These are phyloP conservation scores for Rhodotorula paludigena DNA, from an alignment of 768 basidiomycete genomes.

Conservation along the genomic window DNA sequence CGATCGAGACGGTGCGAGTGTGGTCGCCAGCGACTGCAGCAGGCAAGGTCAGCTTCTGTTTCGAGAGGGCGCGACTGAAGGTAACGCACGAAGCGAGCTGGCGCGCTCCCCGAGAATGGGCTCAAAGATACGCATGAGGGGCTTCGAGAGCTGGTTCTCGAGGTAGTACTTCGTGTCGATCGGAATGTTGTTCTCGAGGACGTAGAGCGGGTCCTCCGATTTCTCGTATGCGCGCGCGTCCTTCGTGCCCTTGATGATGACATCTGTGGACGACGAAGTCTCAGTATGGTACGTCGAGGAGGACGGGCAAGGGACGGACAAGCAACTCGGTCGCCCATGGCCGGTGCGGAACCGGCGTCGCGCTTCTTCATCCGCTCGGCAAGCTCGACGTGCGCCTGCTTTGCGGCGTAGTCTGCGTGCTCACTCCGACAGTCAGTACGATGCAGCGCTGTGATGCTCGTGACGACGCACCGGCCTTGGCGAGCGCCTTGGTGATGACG, in stretches of 20 bases:
- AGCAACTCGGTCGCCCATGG: constrained; percentile 96
- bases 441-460: too few relatives aligned
- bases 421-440: not conserved
- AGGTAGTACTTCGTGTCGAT: constrained; percentile 98
- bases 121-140: constrained; percentile 94
- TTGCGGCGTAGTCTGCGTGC: constrained; percentile 91
- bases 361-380: constrained; percentile 93
- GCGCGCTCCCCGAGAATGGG: constrained; percentile 94
- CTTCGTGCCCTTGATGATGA: constrained; percentile 92
- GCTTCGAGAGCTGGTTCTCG: constrained; percentile 95
- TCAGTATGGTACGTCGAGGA: not conserved
- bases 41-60: not conserved
- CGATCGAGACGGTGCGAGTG: constrained; percentile 89
- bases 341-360: constrained; percentile 94
- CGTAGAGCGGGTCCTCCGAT: constrained; percentile 95
- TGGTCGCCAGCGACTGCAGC: constrained; percentile 85
- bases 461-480: too few relatives aligned
- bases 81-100: constrained; percentile 54
- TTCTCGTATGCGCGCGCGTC: constrained; percentile 98
- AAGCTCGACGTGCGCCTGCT: constrained; percentile 94
- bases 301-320: constrained; percentile 51
- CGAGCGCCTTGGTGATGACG: constrained; percentile 94
- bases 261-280: constrained; percentile 47
- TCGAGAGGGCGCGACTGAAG: not conserved
- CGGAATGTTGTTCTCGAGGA: constrained; percentile 94